Conservation (phyloP, 768 basidiomycete genomes). For the Lanmaoa rubissima region DNA sequence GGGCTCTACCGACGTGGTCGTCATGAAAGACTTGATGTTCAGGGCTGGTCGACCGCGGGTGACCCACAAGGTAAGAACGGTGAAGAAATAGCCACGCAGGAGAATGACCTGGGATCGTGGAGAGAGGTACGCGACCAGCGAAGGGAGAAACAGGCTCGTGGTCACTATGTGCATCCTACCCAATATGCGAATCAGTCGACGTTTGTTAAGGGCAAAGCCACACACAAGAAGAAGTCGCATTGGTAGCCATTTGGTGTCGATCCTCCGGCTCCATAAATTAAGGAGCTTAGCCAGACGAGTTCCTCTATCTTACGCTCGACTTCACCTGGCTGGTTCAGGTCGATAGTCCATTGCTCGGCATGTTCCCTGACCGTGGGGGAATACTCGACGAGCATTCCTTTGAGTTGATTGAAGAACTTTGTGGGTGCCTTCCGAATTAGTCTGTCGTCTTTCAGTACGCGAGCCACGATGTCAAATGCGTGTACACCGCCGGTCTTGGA, state of each 20-base stretch:
- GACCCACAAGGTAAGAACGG: slow-evolving; percentile 29
- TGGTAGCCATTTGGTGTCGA: slow-evolving; percentile 48
- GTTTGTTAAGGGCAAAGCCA: background rate
- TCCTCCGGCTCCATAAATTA: slow-evolving; percentile 57
- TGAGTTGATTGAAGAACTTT: slow-evolving; percentile 24
- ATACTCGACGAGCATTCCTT: background rate
- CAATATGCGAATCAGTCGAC: background rate
- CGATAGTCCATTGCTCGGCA: slow-evolving; percentile 43
- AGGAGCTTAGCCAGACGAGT: slow-evolving; percentile 49
- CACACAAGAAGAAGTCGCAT: slow-evolving; percentile 51
- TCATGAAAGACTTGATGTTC: slow-evolving; percentile 33
- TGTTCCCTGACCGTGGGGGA: slow-evolving; percentile 7
- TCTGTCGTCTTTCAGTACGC: slow-evolving; percentile 47
- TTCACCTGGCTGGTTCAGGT: slow-evolving; percentile 35
- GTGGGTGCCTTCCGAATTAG: slow-evolving; percentile 16
- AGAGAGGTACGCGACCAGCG: slow-evolving; percentile 17
- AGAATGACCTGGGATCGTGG: slow-evolving; percentile 23
- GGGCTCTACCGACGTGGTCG: slow-evolving; percentile 21
- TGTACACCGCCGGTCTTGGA: slow-evolving; percentile 16
- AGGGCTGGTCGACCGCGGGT: slow-evolving; percentile 29
- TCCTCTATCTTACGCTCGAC: slow-evolving; percentile 60
- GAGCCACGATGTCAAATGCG: slow-evolving; percentile 51
- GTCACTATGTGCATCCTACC: slow-evolving; percentile 31
- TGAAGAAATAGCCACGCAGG: slow-evolving; percentile 30
- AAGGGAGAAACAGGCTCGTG: slow-evolving; percentile 29